Conservation (phyloP, 176 grass and related monocot genomes). For the Aegilops tauschii region DNA sequence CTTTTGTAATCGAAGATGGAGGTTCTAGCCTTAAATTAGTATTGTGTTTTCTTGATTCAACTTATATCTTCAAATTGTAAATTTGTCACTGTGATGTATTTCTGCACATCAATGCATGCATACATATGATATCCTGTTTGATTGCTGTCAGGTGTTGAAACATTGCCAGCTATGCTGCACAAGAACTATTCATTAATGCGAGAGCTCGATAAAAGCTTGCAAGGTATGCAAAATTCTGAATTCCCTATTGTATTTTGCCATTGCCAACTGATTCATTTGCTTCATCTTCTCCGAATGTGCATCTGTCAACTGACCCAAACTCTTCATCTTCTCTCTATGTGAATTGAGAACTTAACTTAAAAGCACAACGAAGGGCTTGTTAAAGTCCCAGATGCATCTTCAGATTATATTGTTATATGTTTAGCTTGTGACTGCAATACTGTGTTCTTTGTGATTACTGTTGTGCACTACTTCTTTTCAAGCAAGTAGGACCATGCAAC, state of each 20-base stretch:
- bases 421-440: neutral
- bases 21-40: neutral
- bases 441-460: constrained; percentile 1
- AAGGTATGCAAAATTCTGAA: constrained; percentile 43
- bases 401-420: neutral
- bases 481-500: neutral
- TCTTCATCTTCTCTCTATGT: neutral
- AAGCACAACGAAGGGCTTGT: neutral
- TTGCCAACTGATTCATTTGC: neutral
- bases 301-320: neutral
- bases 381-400: constrained; percentile 1
- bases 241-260: neutral
- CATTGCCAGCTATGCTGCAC: constrained; percentile 78
- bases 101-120: neutral
- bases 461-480: neutral
- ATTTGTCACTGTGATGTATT: neutral
- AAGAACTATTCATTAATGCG: constrained; percentile 70
- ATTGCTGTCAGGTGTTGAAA: constrained; percentile 55
- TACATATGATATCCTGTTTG: constrained; percentile 8
- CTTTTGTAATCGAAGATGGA: neutral
- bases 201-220: constrained; percentile 76
- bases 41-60: neutral
- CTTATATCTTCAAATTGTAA: constrained; percentile 2
- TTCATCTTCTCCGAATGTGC: neutral
- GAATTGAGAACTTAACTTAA: neutral